A percentile compares a stretch with the other conserved stretches of the same genome.
These are phyloP conservation scores for Cercospora nicotianae DNA, from an alignment of 2,329 filamentous ascomycete species.

Conservation along the genomic window DNA sequence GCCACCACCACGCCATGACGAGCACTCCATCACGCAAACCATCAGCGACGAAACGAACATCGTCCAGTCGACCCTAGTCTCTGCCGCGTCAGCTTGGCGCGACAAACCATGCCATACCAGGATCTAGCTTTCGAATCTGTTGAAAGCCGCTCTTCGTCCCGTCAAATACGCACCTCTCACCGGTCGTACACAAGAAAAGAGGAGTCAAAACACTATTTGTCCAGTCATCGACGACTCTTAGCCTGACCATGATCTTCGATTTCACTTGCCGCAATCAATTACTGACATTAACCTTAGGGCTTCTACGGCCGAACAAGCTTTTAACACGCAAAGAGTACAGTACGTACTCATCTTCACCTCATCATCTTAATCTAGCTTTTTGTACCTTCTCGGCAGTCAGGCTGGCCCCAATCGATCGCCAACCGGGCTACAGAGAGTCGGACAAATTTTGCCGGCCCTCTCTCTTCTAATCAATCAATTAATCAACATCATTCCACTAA, in stretches of 20 bases:
- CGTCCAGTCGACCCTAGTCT: background rate
- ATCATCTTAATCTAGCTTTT: no score
- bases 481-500: no score
- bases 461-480: no score
- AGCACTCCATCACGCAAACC: background rate
- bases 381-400: background rate
- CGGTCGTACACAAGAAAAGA: background rate
- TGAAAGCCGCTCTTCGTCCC: background rate
- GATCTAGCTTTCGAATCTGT: background rate
- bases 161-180: background rate
- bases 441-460: background rate
- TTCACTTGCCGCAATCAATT: background rate
- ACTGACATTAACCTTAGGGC: background rate
- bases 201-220: background rate
- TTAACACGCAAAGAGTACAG: no score
- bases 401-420: background rate
- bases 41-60: background rate
- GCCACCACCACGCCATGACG: background rate
- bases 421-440: background rate
- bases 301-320: no score
- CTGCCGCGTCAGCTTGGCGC: background rate
- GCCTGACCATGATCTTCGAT: background rate
- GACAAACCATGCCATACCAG: background rate
- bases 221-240: background rate
- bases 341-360: no score